Base-by-base conservation (phyloP, 2,329 filamentous ascomycete species). In the Fusarium longipes region DNA sequence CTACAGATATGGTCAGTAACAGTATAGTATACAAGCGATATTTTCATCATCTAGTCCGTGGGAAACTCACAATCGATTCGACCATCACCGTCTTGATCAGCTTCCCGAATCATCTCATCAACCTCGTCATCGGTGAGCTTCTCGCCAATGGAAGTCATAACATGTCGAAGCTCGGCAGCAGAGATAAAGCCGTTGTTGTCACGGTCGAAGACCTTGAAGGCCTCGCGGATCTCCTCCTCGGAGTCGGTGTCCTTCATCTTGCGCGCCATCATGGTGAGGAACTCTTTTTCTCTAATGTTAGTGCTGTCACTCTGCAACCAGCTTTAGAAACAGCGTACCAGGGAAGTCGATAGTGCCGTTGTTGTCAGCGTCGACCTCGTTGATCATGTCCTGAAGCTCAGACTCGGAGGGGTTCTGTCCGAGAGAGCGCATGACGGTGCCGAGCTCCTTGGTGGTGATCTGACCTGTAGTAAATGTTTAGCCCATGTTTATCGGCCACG, bases 221-320 rank as follows among this genome's bases (percentile, higher is more conserved):
- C 92, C 80, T 95, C 92, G 74, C 92, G 89, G 73, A 96, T 96
- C 80, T 96, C 92, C 82, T 96, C 92, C 82, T 96, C 92, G 47
- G 92, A 95, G 77, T 96, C 92, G 72, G 92, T 96, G 76, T 95
- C 92, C 86, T 95, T 95, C 92, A 96, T 96, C 84, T 96, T 96
- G 77, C 92, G 89, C 63, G 92, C 92, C 92, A 96, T 96, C 92
- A 96, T 96, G 68, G 92, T 96, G 65, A 96, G 84, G 82, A 96
- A 96, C 78, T 96, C 92, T 95, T 76, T 42, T 22, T n/a, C 27
- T 20, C 27, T n/a, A 32, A 14, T 59, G 67, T 74, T 58, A 74
- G 69, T 63, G 47, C 60, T 39, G 33, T 6, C 32, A 22, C 24
- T 40, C 25, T 47, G 11, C 20, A 25, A 22, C 25, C 38, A 10